Percentiles rank a stretch among this genome's conserved stretches.
These are phyloP conservation scores for Metarhizium anisopliae DNA, from an alignment of 2,329 filamentous ascomycete genomes.

Conservation along the genomic window DNA sequence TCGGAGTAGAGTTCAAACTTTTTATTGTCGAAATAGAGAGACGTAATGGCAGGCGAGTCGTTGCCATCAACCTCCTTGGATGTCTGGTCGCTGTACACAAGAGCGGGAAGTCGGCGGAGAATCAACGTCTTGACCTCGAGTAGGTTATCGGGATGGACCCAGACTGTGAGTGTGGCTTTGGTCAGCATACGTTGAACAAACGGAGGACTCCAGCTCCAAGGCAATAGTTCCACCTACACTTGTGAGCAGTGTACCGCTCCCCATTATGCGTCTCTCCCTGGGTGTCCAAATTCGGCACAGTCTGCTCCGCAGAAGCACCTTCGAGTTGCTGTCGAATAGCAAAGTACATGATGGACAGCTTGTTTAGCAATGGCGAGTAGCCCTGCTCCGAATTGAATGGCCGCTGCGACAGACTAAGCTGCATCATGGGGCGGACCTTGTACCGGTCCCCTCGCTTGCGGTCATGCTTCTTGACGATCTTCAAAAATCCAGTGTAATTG, in stretches of 20 bases:
- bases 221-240: constrained; percentile 49
- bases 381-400: constrained; percentile 90
- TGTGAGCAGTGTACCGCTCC: constrained; percentile 75
- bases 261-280: constrained; percentile 51
- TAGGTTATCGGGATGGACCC: constrained; percentile 92
- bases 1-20: constrained; percentile 79
- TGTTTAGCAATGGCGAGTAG: constrained; percentile 82
- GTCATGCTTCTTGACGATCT: constrained; percentile 98
- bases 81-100: constrained; percentile 85
- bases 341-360: constrained; percentile 91
- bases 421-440: constrained; percentile 82
- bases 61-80: constrained; percentile 73
- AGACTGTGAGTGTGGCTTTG: constrained; percentile 49
- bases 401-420: constrained; percentile 77
- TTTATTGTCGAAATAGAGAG: constrained; percentile 87
- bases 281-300: constrained; percentile 38
- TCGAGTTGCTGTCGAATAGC: constrained; percentile 82
- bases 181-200: constrained; percentile 18
- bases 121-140: constrained; percentile 96
- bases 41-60: constrained; percentile 85
- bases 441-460: constrained; percentile 81
- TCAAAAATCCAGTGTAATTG: constrained; percentile 96
- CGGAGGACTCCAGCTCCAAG: neutral
- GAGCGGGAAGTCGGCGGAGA: constrained; percentile 76
- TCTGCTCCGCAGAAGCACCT: constrained; percentile 30